Evolutionary conservation across 2,329 filamentous ascomycete genomes (phyloP).

Genomic region (Fusarium nurragi): DNA sequence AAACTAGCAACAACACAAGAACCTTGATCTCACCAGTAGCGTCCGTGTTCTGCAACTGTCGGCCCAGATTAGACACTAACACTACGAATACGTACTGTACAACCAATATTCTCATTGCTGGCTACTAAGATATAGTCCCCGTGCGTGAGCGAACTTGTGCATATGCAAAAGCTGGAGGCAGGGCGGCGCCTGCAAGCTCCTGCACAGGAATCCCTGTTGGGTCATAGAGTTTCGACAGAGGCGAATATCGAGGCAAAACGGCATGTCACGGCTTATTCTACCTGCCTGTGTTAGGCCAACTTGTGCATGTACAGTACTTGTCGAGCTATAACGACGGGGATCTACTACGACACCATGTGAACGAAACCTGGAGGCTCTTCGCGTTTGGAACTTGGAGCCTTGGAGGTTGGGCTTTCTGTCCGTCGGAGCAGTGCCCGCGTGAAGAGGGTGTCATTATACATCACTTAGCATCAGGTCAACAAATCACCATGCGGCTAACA

Average conservation of each 20-base stretch:
- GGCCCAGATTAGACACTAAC: slow-evolving; percentile 37
- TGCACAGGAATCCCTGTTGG: slow-evolving; percentile 26
- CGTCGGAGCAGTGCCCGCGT: slow-evolving; percentile 7
- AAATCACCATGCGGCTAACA: slow-evolving; percentile 15
- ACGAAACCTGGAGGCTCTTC: slow-evolving; percentile 1
- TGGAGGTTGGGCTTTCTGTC: slow-evolving; percentile 18
- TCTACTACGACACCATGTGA: slow-evolving; percentile 22
- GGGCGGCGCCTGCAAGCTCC: slow-evolving; percentile 19
- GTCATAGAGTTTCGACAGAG: slow-evolving; percentile 24
- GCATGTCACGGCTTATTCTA: background rate
- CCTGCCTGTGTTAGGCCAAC: background rate
- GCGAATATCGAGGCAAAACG: background rate
- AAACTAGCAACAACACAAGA: slow-evolving; percentile 10
- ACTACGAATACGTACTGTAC: too few relatives aligned
- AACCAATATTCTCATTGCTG: slow-evolving; percentile 16
- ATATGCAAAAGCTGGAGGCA: slow-evolving; percentile 28
- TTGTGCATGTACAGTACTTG: background rate
- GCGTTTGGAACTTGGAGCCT: slow-evolving; percentile 20
- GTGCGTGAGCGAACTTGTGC: slow-evolving; percentile 12
- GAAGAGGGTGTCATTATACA: slow-evolving; percentile 29
- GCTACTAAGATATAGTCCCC: background rate
- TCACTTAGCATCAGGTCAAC: slow-evolving; percentile 30
- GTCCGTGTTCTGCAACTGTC: slow-evolving; percentile 37
- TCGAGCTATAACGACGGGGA: slow-evolving; percentile 2
- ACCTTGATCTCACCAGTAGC: slow-evolving; percentile 26